Evolutionary conservation across 164 flowering plant genomes (phyloP), one percentile per base, ranked within the genome.

Genomic region (Sedum album): DNA sequence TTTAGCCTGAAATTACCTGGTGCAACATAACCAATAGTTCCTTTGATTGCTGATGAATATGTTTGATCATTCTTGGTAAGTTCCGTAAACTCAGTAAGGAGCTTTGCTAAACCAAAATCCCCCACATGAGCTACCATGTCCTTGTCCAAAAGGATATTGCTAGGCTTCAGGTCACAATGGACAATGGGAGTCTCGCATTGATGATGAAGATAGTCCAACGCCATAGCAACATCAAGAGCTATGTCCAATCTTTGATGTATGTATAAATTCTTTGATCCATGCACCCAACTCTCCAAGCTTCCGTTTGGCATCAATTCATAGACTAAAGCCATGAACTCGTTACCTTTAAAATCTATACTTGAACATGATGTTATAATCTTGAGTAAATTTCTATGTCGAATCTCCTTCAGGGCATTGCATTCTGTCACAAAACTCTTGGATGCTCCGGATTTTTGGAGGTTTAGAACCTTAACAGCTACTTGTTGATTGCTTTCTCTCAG

Each of bases 141-240:
- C 42, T 31, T 13, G 60, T 75, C 77, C 5, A 80, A 76, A 68
- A 79, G 80, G 67, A 79, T 63, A 60, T 79, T 79, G 76, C 78
- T 79, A 9, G 82, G 79, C 72, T 80, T 80, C 15, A 80, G 42
- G 26, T 80, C 82, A 41, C 78, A 68, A 17, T 78, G 79, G 64
- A 73, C 51, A 0, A 78, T 60, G 2, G 72, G 33, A 6, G 55
- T 6, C 8, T 70, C 35, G 33, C 74, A 76, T 0, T 42, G 33
- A 18, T 74, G 55, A 46, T 80, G 80, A 41, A 80, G 83, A 72
- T 80, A 78, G 21, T 78, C 69, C 25, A 80, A 7, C 7, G 81
- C 81, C 57, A 28, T 11, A 25, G 78, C 79, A n/a, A 80, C 74
- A 49, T 76, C 83, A 10, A 76, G 38, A 17, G 75, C 81, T 25